Evolutionary conservation across 2,329 filamentous ascomycete genomes (phyloP).

Genomic region (Cladosporium austrohemisphaericum): DNA sequence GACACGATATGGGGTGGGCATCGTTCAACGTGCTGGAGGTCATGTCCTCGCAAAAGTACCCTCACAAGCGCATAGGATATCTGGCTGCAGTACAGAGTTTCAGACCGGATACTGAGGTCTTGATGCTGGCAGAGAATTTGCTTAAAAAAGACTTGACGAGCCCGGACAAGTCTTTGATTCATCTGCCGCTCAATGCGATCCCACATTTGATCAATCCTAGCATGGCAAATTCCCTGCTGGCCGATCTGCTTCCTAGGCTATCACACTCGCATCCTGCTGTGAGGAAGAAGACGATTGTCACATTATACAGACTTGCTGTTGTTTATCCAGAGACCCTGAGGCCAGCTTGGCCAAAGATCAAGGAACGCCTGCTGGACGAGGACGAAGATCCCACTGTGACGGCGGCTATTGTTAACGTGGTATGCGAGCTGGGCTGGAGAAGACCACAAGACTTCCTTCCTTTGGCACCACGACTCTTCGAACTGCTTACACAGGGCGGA

Average conservation of each 20-base stretch:
- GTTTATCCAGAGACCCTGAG: slow-evolving; percentile 95
- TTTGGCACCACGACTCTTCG: slow-evolving; percentile 84
- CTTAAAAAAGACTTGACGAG: slow-evolving; percentile 89
- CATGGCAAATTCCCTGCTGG: slow-evolving; percentile 81
- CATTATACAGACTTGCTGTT: slow-evolving; percentile 84
- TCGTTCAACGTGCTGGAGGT: slow-evolving; percentile 98
- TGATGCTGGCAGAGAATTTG: slow-evolving; percentile 96
- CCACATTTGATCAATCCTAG: slow-evolving; percentile 92
- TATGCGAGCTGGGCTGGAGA: slow-evolving; percentile 93
- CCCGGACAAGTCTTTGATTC: slow-evolving; percentile 70
- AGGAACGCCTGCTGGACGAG: slow-evolving; percentile 86
- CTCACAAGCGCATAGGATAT: slow-evolving; percentile 94
- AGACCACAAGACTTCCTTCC: slow-evolving; percentile 91
- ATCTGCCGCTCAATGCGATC: slow-evolving; percentile 82
- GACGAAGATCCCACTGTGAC: slow-evolving; percentile 89
- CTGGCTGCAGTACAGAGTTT: slow-evolving; percentile 95
- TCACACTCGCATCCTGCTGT: slow-evolving; percentile 81
- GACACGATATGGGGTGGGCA: slow-evolving; percentile 99
- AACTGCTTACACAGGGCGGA: slow-evolving; percentile 81
- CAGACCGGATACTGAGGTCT: slow-evolving; percentile 87
- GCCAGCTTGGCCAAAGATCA: slow-evolving; percentile 95
- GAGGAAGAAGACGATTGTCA: slow-evolving; percentile 93
- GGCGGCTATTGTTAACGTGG: slow-evolving; percentile 91
- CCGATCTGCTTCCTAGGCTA: slow-evolving; percentile 80
- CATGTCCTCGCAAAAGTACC: slow-evolving; percentile 93